Conservation (phyloP, 2,329 filamentous ascomycete species). For the Neonectria neomacrospora region DNA sequence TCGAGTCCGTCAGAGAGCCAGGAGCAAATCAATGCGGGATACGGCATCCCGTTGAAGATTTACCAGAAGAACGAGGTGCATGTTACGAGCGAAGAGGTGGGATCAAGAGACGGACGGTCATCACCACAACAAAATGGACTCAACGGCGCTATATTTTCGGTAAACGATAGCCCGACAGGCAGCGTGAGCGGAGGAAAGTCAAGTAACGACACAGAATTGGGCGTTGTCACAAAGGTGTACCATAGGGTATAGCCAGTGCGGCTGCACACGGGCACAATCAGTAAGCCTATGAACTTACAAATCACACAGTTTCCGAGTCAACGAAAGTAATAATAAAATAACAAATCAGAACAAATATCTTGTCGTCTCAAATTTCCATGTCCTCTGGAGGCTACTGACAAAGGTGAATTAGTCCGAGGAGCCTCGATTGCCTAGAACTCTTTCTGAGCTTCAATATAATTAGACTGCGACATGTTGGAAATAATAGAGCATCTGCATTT, state of each 20-base stretch:
- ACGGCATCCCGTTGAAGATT: constrained; percentile 50
- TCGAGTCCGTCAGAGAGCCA: constrained; percentile 49
- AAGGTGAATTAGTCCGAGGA: too few species aligned
- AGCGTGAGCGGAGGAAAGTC: constrained; percentile 28
- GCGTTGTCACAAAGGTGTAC: constrained; percentile 43
- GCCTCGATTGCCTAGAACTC: too few species aligned
- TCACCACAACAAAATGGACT: constrained; percentile 15
- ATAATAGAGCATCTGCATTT: too few species aligned
- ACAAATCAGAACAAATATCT: neutral
- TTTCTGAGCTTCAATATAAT: too few species aligned
- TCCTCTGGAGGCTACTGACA: too few species aligned
- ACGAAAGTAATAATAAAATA: too few species aligned
- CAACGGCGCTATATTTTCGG: constrained; percentile 13
- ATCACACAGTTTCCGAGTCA: too few species aligned
- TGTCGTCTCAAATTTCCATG: too few species aligned
- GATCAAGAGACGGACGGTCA: neutral
- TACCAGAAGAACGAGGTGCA: constrained; percentile 52
- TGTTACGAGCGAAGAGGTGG: constrained; percentile 37
- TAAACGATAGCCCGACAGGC: neutral
- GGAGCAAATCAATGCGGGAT: constrained; percentile 50
- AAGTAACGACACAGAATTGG: constrained; percentile 35
- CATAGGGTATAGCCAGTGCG: constrained; percentile 33
- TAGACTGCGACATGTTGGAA: too few species aligned
- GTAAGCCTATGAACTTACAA: neutral
- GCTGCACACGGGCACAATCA: neutral